Percentiles rank a stretch among this genome's conserved stretches.
Evolutionary conservation across 1,284 basidiomycete species (phyloP).

Genomic region (Ceratobasidium sp.): DNA sequence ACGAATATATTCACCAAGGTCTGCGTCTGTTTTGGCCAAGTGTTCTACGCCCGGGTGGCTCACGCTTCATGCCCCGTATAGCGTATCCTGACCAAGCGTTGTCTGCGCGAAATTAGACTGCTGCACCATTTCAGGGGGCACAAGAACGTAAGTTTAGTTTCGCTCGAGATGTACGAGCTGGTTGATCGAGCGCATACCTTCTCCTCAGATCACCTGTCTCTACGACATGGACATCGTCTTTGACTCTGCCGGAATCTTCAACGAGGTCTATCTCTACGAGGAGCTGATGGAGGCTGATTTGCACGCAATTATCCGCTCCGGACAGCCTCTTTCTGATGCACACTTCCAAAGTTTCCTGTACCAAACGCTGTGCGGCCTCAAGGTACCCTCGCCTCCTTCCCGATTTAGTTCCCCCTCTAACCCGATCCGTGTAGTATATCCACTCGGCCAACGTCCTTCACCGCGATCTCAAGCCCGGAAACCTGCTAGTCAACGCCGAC

Average conservation of each 20-base stretch:
- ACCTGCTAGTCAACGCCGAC: constrained; percentile 97
- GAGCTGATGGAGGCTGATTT: constrained; percentile 99
- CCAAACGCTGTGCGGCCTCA: constrained; percentile 97
- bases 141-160: constrained; percentile 80
- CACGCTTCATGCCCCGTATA: constrained; percentile 54
- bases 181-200: constrained; percentile 46
- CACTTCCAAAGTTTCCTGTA: constrained; percentile 99
- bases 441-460: constrained; percentile 98
- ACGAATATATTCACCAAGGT: constrained; percentile 97
- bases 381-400: constrained; percentile 53
- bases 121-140: constrained; percentile 96
- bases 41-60: constrained; percentile 39
- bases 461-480: constrained; percentile 96
- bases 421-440: constrained; percentile 74
- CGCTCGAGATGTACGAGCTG: neutral
- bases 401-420: constrained; percentile 36
- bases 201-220: constrained; percentile 80
- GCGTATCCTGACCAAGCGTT: constrained; percentile 95
- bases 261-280: constrained; percentile 96
- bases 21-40: constrained; percentile 47
- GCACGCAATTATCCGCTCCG: constrained; percentile 98
- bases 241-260: constrained; percentile 87
- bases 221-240: constrained; percentile 98
- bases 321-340: constrained; percentile 96
- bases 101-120: constrained; percentile 90